Evolutionary conservation across 805 yeast species (phyloP).

Genomic region (Candida yuanshanica): DNA sequence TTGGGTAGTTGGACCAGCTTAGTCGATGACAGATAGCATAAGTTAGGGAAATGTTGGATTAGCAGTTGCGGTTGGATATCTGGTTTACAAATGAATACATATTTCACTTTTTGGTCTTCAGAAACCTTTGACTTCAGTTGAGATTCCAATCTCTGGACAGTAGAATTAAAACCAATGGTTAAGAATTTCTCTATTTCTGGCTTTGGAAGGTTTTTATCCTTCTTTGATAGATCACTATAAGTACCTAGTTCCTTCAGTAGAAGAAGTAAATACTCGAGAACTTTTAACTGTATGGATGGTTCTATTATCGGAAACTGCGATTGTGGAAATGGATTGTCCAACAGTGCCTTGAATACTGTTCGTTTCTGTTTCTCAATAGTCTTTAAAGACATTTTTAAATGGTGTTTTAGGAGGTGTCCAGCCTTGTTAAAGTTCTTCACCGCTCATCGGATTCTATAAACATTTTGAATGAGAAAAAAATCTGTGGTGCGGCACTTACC

Average conservation of each 20-base stretch:
- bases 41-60: conserved; percentile 51
- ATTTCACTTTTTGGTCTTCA: conserved; percentile 5
- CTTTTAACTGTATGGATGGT: conserved; percentile 30
- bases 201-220: conserved; percentile 6
- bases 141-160: conserved; percentile 41
- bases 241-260: conserved; percentile 30
- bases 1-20: conserved; percentile 59
- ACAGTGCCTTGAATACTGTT: conserved; percentile 58
- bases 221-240: conserved; percentile 17
- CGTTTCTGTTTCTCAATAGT: conserved; percentile 43
- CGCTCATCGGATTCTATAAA: too few species aligned
- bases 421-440: too few species aligned
- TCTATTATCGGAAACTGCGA: conserved; percentile 39
- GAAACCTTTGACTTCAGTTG: conserved; percentile 28
- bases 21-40: conserved; percentile 40
- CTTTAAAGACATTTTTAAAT: conserved; percentile 35
- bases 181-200: conserved; percentile 18
- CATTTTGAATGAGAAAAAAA: too few species aligned
- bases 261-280: conserved; percentile 32
- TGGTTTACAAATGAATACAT: conserved; percentile 56
- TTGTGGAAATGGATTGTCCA: conserved; percentile 58
- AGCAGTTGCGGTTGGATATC: conserved; percentile 48
- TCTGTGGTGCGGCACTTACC: too few species aligned
- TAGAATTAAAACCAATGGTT: conserved; percentile 50
- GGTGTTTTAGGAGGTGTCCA: neutral